phyloP scores from a whole-genome alignment of 2,329 filamentous ascomycete species.

The Pseudocercospora macadamiae region DNA sequence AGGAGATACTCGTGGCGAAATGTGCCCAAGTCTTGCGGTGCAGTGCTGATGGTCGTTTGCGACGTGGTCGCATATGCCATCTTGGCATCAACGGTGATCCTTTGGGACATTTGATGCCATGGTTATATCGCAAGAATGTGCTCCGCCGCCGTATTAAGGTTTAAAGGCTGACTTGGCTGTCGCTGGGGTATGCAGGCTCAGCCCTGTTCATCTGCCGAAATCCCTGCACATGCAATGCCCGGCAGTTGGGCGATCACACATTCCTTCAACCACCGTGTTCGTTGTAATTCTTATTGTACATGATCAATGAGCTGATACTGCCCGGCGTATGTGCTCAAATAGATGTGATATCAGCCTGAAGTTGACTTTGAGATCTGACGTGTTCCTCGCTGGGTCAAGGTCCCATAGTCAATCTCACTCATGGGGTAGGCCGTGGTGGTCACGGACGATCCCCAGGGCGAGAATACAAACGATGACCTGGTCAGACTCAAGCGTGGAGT shows the following conservation, averaged over 20 bases:
- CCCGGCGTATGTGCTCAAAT: not conserved
- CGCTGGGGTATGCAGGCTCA: not conserved
- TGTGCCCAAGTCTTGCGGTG: not conserved
- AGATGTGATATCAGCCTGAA: not conserved
- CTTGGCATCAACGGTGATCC: not conserved
- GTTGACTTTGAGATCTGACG: not conserved
- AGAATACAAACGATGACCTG: not conserved
- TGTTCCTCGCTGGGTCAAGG: not conserved
- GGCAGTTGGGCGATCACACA: not conserved
- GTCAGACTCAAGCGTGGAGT: not conserved
- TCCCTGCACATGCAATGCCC: not conserved
- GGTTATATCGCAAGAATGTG: not conserved
- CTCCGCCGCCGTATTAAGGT: not conserved
- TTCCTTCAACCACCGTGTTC: not conserved
- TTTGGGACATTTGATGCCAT: not conserved
- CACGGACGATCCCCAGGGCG: not conserved
- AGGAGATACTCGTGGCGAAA: not conserved
- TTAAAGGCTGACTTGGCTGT: not conserved
- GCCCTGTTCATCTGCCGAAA: not conserved
- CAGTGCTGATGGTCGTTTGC: not conserved
- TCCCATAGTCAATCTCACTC: not conserved
- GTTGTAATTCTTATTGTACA: not conserved
- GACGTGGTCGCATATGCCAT: too few species aligned
- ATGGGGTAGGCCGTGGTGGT: not conserved
- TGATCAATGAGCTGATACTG: not conserved